Evolutionary conservation across 1,139 yeast species (phyloP), one percentile per base, ranked within the genome.

Genomic region (Taphrina communis): DNA sequence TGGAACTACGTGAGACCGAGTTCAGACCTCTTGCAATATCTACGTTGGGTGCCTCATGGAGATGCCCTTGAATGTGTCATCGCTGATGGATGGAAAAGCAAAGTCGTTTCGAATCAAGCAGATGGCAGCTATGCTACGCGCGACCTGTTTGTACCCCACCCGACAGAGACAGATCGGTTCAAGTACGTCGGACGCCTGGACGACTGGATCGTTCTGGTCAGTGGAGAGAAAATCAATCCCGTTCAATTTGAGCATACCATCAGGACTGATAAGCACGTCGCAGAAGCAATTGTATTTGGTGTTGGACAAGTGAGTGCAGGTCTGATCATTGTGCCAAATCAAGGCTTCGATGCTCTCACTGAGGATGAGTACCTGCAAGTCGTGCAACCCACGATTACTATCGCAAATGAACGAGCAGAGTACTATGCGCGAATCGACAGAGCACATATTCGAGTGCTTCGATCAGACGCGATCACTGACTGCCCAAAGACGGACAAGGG

Each of bases 51-150:
- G 11, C 53, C 36, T 19, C 53, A 50, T 7, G 53, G 53, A 21
- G 53, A 50, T n/a, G 53, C 53, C 7, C 53, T 50, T 14, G 53
- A 50, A n/a, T 50, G 53, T 21, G 53, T 50, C 36, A 25, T 50
- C 53, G 21, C 8, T 7, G 53, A 50, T 25, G 53, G 53, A 31
- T 50, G 53, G 53, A 50, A 50, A 35, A 50, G 53, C 53, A 50
- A 50, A n/a, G 53, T 50, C 14, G 53, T 50, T n/a, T 50, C 53
- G 36, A 50, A 50, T 50, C 53, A 50, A 21, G n/a, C 31, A 21
- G 53, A 21, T 21, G 53, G 53, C 53, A 50, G 53, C 53, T 50
- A 50, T 50, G 53, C 53, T 25, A 50, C 53, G n/a, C 53, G 53
- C 53, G 53, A 50, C 21, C 36, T 50, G 4, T 50, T 50, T 35